phyloP scores from a whole-genome alignment of 441 rosid genomes.

The Codiaeum variegatum region DNA sequence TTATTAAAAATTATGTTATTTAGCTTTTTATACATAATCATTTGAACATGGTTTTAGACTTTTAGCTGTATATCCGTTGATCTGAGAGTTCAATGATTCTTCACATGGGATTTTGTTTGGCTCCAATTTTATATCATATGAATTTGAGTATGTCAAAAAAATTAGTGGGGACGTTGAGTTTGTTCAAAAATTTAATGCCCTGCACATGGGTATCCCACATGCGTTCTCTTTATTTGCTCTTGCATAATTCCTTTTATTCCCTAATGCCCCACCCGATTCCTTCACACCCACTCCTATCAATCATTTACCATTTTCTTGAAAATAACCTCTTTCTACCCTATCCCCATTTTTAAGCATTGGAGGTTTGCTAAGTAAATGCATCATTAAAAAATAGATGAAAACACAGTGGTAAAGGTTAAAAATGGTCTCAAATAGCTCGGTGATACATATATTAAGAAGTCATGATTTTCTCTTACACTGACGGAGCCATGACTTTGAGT shows the following conservation, averaged over 20 bases:
- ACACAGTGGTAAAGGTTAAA: too few relatives aligned
- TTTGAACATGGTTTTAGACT: constrained; percentile 21
- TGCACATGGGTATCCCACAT: constrained; percentile 57
- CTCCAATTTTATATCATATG: constrained; percentile 13
- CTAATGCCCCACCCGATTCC: constrained; percentile 13
- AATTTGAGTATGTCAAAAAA: constrained; percentile 4
- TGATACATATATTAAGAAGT: too few relatives aligned
- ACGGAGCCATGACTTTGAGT: too few relatives aligned
- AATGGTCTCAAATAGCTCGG: too few relatives aligned
- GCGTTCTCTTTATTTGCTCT: constrained; percentile 22
- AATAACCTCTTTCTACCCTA: not conserved
- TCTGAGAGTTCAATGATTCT: constrained; percentile 30
- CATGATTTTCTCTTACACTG: too few relatives aligned
- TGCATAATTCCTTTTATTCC: constrained; percentile 5
- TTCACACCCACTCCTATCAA: not conserved
- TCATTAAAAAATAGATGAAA: too few relatives aligned
- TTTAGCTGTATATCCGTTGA: constrained; percentile 29
- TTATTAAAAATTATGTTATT: not conserved
- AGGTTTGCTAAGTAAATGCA: too few relatives aligned
- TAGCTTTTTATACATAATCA: constrained; percentile 18
- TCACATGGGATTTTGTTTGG: constrained; percentile 49
- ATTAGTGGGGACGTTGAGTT: constrained; percentile 32
- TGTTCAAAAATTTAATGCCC: constrained; percentile 32
- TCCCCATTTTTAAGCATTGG: not conserved
- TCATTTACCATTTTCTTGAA: constrained; percentile 15